These are phyloP conservation scores for Tetrahymena borealis DNA, from an alignment of 73 alveolate genomes.

Conservation along the genomic window DNA sequence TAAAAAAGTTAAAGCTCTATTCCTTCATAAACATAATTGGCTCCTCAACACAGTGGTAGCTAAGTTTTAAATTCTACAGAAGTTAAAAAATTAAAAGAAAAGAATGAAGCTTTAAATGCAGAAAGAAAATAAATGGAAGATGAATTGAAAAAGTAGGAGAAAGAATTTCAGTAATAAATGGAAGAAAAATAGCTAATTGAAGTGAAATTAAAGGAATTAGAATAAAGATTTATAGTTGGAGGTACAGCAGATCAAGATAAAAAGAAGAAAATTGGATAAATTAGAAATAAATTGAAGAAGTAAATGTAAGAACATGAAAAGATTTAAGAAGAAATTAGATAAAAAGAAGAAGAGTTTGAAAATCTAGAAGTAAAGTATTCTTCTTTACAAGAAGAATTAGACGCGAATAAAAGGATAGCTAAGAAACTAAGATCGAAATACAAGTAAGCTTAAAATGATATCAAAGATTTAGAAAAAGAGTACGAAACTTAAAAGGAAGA, in stretches of 20 bases:
- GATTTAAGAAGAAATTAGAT: conserved; percentile 50
- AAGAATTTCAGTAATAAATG: conserved; percentile 1
- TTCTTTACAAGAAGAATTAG: conserved; percentile 39
- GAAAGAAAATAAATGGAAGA: conserved; percentile 34
- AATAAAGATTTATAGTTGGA: conserved; percentile 55
- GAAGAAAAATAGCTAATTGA: conserved; percentile 12
- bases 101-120: conserved; percentile 12
- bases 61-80: conserved; percentile 9
- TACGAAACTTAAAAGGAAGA: conserved; percentile 44
- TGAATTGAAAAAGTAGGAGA: conserved; percentile 10
- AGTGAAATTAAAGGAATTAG: conserved; percentile 43
- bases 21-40: neutral
- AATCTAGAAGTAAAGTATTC: conserved; percentile 42
- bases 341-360: conserved; percentile 47
- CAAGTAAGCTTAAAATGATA: conserved; percentile 29
- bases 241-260: conserved; percentile 65
- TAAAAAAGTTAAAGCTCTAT: neutral
- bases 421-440: neutral
- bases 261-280: conserved; percentile 52
- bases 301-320: conserved; percentile 59
- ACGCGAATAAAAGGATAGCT: conserved; percentile 8
- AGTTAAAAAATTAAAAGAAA: conserved; percentile 1
- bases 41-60: conserved; percentile 3
- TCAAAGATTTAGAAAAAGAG: conserved; percentile 32
- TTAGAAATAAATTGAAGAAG: conserved; percentile 49